Conservation (phyloP, 108 stramenopile genomes). For the Nannochloropsis salina region DNA sequence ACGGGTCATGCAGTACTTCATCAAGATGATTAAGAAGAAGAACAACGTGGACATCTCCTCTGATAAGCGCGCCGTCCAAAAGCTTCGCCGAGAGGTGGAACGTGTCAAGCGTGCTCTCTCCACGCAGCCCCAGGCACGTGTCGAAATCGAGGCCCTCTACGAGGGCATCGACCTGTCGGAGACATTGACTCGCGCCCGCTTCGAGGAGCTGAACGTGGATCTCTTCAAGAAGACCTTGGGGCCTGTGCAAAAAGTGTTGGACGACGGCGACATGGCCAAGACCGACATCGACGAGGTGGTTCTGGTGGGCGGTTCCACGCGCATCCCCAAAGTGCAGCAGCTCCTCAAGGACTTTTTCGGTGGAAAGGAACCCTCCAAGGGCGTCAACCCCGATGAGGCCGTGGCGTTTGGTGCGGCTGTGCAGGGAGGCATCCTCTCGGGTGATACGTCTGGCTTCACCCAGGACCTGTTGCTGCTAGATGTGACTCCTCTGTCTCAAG, state of each 20-base stretch:
- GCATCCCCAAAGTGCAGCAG: slow-evolving; percentile 88
- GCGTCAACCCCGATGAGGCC: slow-evolving; percentile 95
- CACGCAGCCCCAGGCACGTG: slow-evolving; percentile 58
- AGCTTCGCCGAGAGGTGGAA: slow-evolving; percentile 66
- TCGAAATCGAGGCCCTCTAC: slow-evolving; percentile 59
- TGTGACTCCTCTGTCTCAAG: slow-evolving; percentile 82
- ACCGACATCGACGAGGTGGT: slow-evolving; percentile 90
- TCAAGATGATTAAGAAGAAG: slow-evolving; percentile 65
- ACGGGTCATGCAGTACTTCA: slow-evolving; percentile 68
- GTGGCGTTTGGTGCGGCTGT: slow-evolving; percentile 95
- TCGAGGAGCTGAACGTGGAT: slow-evolving; percentile 91
- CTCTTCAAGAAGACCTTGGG: slow-evolving; percentile 91
- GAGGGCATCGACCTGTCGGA: slow-evolving; percentile 60
- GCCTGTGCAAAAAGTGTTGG: slow-evolving; percentile 80
- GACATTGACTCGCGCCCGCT: slow-evolving; percentile 89
- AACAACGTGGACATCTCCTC: slow-evolving; percentile 59
- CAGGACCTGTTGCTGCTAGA: slow-evolving; percentile 80
- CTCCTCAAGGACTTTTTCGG: slow-evolving; percentile 86
- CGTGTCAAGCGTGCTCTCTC: slow-evolving; percentile 71
- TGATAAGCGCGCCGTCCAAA: slow-evolving; percentile 62
- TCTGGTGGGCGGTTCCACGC: slow-evolving; percentile 93
- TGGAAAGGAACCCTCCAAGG: slow-evolving; percentile 82
- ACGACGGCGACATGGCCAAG: slow-evolving; percentile 77
- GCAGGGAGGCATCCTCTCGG: slow-evolving; percentile 83
- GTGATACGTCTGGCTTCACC: slow-evolving; percentile 70